Evolutionary conservation across 1,139 yeast species (phyloP).

Genomic region (Suhomyces coccinellae): DNA sequence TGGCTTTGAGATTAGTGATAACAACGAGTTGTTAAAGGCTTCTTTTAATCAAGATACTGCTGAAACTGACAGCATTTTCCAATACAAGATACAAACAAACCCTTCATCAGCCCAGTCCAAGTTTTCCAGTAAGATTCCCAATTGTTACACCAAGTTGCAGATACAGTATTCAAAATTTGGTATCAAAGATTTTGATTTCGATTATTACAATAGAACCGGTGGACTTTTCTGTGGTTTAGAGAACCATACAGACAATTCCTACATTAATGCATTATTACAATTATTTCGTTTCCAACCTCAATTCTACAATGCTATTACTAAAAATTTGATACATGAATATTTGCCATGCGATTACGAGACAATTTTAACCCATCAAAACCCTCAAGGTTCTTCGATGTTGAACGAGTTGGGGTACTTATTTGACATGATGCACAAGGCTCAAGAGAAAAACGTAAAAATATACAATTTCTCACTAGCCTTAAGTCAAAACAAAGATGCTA

Average conservation of each 20-base stretch:
- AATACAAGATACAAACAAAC: constrained; percentile 19
- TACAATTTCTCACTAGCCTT: constrained; percentile 62
- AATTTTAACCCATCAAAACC: constrained; percentile 28
- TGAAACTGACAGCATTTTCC: constrained; percentile 31
- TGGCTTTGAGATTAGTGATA: constrained; percentile 4
- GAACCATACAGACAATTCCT: constrained; percentile 79
- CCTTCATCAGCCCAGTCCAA: constrained; percentile 5
- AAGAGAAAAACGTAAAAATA: constrained; percentile 69
- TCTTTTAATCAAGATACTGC: constrained; percentile 10
- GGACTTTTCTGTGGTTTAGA: constrained; percentile 75
- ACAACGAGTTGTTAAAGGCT: constrained; percentile 5
- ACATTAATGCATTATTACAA: constrained; percentile 78
- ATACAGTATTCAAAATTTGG: constrained; percentile 89
- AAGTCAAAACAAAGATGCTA: constrained; percentile 47
- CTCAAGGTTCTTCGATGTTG: constrained; percentile 55
- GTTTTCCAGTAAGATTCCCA: constrained; percentile 44
- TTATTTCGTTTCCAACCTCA: constrained; percentile 77
- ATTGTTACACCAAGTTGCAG: constrained; percentile 71
- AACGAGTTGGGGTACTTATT: constrained; percentile 85
- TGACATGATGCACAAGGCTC: constrained; percentile 87
- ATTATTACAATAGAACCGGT: constrained; percentile 70
- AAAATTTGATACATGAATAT: constrained; percentile 59
- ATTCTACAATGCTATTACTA: constrained; percentile 63
- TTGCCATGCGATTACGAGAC: constrained; percentile 43
- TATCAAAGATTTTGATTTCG: constrained; percentile 90